phyloP scores from a whole-genome alignment of 192 early-diverging fungal genomes.

The Entophlyctis luteolus region DNA sequence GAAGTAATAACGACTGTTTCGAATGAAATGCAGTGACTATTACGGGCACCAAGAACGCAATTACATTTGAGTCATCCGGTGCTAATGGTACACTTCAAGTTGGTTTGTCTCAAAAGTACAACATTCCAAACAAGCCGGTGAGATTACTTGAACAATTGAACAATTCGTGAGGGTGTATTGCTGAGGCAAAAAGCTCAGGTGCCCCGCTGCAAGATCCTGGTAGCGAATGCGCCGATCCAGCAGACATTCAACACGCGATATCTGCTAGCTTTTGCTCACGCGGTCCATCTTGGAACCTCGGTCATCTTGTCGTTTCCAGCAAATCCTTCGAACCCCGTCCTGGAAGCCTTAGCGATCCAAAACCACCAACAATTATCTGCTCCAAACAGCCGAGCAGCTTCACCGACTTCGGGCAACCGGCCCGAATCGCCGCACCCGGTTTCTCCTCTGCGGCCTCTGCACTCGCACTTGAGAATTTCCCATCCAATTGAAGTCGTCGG shows the following conservation, averaged over 20 bases:
- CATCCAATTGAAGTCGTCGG: constrained; percentile 27
- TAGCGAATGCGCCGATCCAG: not conserved
- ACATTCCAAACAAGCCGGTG: not conserved
- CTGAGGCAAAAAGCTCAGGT: constrained; percentile 1
- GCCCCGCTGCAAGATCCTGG: constrained; percentile 37
- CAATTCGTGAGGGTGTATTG: not conserved
- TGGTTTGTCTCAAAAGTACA: constrained; percentile 34
- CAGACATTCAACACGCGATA: constrained; percentile 34
- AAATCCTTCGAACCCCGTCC: constrained; percentile 7
- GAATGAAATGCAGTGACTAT: too few species aligned
- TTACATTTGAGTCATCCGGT: constrained; percentile 31
- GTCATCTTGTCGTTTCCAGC: constrained; percentile 29
- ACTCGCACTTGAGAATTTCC: constrained; percentile 24
- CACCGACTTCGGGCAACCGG: not conserved
- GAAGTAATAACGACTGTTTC: not conserved
- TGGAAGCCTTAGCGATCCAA: not conserved
- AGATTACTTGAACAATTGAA: not conserved
- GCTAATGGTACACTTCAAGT: constrained; percentile 35
- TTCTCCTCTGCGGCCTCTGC: not conserved
- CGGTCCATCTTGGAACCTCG: constrained; percentile 28
- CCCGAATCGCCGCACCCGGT: not conserved
- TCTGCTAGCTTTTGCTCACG: constrained; percentile 30
- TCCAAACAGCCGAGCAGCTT: not conserved
- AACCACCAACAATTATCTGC: not conserved
- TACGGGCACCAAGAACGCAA: constrained; percentile 33